Conservation (phyloP, 768 basidiomycete species). For the Mycena belliarum region DNA sequence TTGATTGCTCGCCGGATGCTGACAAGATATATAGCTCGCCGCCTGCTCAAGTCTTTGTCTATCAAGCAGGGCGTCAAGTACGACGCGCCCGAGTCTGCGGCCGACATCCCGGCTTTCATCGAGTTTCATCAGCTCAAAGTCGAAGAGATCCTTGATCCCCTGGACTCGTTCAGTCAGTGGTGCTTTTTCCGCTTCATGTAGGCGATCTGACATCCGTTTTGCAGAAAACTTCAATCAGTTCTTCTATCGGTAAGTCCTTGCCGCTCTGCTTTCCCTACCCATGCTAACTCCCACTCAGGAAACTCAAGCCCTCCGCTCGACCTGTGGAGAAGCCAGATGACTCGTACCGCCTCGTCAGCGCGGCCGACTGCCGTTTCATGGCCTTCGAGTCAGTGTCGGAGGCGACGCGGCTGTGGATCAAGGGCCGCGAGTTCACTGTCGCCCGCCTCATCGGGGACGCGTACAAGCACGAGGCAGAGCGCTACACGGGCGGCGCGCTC, state of each 20-base stretch:
- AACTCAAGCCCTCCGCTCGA: conserved; percentile 82
- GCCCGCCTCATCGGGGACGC: conserved; percentile 75
- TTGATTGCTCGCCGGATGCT: background rate
- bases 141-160: conserved; percentile 79
- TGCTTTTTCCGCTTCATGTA: background rate
- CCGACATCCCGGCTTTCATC: conserved; percentile 86
- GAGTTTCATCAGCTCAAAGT: conserved; percentile 86
- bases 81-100: conserved; percentile 80
- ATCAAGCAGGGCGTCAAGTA: conserved; percentile 95
- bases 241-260: conserved; percentile 63
- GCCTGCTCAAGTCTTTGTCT: conserved; percentile 85
- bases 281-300: conserved; percentile 44
- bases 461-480: conserved; percentile 68
- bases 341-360: conserved; percentile 76
- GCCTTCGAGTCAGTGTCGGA: conserved; percentile 84
- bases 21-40: conserved; percentile 52
- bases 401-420: conserved; percentile 94
- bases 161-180: conserved; percentile 77
- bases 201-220: conserved; percentile 7
- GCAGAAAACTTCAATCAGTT: conserved; percentile 91
- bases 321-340: conserved; percentile 74
- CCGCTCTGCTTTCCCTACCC: background rate
- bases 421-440: conserved; percentile 91
- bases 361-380: conserved; percentile 97
- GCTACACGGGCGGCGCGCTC: conserved; percentile 78